phyloP scores from a whole-genome alignment of 2,329 filamentous ascomycete species.

The Colletotrichum trifolii region DNA sequence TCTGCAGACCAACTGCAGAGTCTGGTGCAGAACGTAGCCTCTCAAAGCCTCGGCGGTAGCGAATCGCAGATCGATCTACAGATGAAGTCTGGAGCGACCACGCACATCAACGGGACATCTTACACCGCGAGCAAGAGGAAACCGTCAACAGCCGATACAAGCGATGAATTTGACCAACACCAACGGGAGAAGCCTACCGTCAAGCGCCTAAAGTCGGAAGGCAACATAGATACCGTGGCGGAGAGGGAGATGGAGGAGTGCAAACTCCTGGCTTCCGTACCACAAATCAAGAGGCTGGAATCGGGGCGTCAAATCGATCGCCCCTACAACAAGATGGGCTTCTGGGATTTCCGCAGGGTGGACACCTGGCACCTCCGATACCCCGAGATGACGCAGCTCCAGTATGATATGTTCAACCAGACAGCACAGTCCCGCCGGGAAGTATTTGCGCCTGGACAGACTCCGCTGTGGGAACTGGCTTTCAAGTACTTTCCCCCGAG shows the following conservation, averaged over 20 bases:
- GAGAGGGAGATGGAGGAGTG: constrained; percentile 55
- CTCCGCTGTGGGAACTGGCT: constrained; percentile 65
- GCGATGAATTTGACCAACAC: constrained; percentile 60
- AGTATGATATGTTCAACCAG: constrained; percentile 65
- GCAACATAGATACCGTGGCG: constrained; percentile 49
- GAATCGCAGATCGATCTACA: constrained; percentile 52
- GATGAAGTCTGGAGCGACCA: constrained; percentile 38
- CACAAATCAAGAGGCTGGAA: constrained; percentile 59
- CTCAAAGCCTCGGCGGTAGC: constrained; percentile 65
- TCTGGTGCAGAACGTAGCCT: constrained; percentile 62
- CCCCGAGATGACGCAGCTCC: constrained; percentile 71
- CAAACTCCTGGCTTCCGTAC: constrained; percentile 59
- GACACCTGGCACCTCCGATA: constrained; percentile 71
- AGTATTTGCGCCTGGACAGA: constrained; percentile 62
- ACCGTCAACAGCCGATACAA: constrained; percentile 58
- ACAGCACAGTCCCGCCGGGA: constrained; percentile 63
- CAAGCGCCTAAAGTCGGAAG: constrained; percentile 66
- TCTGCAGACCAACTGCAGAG: constrained; percentile 63
- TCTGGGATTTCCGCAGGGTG: constrained; percentile 63
- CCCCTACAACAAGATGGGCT: constrained; percentile 65
- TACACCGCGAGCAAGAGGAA: constrained; percentile 68
- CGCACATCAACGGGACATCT: constrained; percentile 41
- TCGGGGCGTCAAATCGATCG: constrained; percentile 69
- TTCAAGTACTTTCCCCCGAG: constrained; percentile 68
- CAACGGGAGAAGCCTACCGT: constrained; percentile 56